Percentiles rank a stretch among this genome's conserved stretches.
Evolutionary conservation across 495 filamentous ascomycete species (phyloP).

Genomic region (Trichocladium uniseriatum): DNA sequence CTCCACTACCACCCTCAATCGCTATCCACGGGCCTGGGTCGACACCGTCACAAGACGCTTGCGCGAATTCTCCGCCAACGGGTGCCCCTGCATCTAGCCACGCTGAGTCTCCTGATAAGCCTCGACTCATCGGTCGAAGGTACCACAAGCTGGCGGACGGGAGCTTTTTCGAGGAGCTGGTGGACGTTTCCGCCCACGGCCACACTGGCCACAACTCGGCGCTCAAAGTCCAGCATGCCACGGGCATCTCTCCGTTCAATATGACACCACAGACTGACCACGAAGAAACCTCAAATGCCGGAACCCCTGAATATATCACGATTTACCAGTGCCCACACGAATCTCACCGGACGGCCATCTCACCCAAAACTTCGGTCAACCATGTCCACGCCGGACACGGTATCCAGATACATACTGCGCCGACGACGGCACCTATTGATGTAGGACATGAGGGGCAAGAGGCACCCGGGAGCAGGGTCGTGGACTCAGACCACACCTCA

Average conservation of each 20-base stretch:
- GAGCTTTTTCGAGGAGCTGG: constrained; percentile 19
- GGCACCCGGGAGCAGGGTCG: too few species aligned
- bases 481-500: too few species aligned
- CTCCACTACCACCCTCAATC: neutral
- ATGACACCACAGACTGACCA: neutral
- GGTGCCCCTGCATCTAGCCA: too few species aligned
- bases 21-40: neutral
- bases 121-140: constrained; percentile 13
- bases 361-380: too few species aligned
- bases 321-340: too few species aligned
- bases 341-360: too few species aligned
- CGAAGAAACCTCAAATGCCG: constrained; percentile 3
- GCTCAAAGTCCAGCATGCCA: constrained; percentile 27
- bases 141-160: constrained; percentile 23
- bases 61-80: too few species aligned
- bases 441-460: too few species aligned
- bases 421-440: too few species aligned
- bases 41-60: neutral
- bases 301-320: too few species aligned
- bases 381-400: too few species aligned
- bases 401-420: too few species aligned
- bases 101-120: neutral
- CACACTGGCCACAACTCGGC: constrained; percentile 23
- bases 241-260: constrained; percentile 5
- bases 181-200: constrained; percentile 23